These are phyloP conservation scores for Viola pubescens DNA, from an alignment of 441 rosid species.

Conservation along the genomic window DNA sequence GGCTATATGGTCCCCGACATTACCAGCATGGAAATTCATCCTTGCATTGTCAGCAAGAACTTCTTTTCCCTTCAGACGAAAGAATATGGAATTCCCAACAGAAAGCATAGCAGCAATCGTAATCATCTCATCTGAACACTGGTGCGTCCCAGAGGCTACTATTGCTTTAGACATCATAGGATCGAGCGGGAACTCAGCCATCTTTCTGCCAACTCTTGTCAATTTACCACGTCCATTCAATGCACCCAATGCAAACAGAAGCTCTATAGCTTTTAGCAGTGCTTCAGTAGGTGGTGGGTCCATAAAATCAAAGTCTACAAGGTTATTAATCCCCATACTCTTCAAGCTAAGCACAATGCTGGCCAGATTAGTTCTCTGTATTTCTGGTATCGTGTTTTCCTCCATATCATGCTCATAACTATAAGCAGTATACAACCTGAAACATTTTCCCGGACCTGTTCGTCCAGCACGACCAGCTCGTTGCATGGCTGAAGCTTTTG, in stretches of 20 bases:
- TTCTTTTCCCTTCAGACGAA: slow-evolving; percentile 96
- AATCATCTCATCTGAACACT: slow-evolving; percentile 90
- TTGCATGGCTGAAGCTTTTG: slow-evolving; percentile 98
- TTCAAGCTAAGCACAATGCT: slow-evolving; percentile 85
- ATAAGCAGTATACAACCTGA: slow-evolving; percentile 74
- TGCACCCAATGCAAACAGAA: slow-evolving; percentile 85
- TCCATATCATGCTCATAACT: slow-evolving; percentile 82
- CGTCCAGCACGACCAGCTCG: slow-evolving; percentile 96
- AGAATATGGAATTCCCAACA: slow-evolving; percentile 85
- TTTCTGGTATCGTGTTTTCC: slow-evolving; percentile 86
- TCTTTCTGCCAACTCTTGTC: slow-evolving; percentile 89
- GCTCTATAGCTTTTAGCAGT: slow-evolving; percentile 78
- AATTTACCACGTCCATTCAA: slow-evolving; percentile 84
- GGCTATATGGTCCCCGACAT: slow-evolving; percentile 94
- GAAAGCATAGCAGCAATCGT: slow-evolving; percentile 95
- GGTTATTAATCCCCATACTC: slow-evolving; percentile 96
- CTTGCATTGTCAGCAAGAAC: slow-evolving; percentile 97
- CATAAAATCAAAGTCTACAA: slow-evolving; percentile 91
- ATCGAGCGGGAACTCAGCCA: slow-evolving; percentile 97
- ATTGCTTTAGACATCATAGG: slow-evolving; percentile 95
- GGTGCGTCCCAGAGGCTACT: slow-evolving; percentile 86
- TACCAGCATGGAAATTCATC: slow-evolving; percentile 87
- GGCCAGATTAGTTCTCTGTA: slow-evolving; percentile 91
- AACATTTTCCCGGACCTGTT: slow-evolving; percentile 95
- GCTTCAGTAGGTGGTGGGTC: slow-evolving; percentile 99